Percentiles rank a stretch among this genome's conserved stretches.
These are phyloP conservation scores for Microsporum ferrugineum DNA, from an alignment of 2,329 filamentous ascomycete genomes.

Conservation along the genomic window DNA sequence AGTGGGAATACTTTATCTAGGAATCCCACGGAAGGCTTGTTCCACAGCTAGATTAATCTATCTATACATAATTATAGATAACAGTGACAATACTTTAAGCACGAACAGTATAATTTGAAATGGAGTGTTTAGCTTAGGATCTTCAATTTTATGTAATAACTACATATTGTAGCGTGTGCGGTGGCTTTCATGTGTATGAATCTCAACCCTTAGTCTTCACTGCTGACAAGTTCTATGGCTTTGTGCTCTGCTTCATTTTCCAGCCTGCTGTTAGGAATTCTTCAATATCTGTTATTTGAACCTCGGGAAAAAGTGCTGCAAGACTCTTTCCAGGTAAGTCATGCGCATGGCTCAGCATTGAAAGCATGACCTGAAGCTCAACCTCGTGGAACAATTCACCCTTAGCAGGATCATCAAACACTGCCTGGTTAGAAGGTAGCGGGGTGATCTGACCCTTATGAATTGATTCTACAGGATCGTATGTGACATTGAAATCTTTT, in stretches of 20 bases:
- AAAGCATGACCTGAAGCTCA: slow-evolving; percentile 1
- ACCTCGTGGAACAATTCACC: background rate
- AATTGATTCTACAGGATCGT: background rate
- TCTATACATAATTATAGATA: too few species aligned
- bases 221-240: background rate
- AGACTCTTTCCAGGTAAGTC: background rate
- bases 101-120: too few species aligned
- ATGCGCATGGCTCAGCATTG: background rate
- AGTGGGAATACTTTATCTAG: too few species aligned
- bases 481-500: background rate
- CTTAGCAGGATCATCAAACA: background rate
- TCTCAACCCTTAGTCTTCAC: too few species aligned
- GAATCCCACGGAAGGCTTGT: too few species aligned
- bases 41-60: too few species aligned
- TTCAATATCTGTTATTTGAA: background rate
- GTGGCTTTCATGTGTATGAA: too few species aligned
- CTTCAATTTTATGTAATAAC: too few species aligned
- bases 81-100: too few species aligned
- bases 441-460: background rate
- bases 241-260: background rate
- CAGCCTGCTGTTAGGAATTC: background rate
- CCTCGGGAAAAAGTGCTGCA: background rate
- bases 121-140: too few species aligned
- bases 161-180: too few species aligned
- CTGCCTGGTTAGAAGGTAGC: background rate